phyloP scores from a whole-genome alignment of 2,329 filamentous ascomycete genomes.

The Fusarium drepaniforme region DNA sequence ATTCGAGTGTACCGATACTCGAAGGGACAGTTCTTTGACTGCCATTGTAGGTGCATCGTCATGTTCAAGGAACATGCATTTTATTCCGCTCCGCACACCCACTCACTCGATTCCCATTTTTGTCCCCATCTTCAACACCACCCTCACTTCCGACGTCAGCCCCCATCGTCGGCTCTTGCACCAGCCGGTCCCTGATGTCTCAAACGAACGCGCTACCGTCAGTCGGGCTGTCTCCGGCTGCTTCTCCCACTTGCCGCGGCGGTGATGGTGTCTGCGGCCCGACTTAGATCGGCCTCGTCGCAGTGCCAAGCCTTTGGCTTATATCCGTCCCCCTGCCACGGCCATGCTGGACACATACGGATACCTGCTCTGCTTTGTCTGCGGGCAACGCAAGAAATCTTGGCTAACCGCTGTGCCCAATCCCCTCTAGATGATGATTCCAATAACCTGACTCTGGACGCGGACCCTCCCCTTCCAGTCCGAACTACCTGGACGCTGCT shows the following conservation, averaged over 20 bases:
- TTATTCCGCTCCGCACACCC: neutral
- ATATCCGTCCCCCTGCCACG: neutral
- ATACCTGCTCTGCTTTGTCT: neutral
- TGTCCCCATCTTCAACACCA: neutral
- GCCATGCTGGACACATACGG: neutral
- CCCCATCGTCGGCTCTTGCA: neutral
- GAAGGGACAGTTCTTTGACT: conserved; percentile 90
- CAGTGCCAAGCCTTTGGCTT: neutral
- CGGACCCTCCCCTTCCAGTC: conserved; percentile 46
- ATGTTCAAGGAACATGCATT: neutral
- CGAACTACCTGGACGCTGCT: conserved; percentile 91
- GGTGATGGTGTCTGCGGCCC: conserved; percentile 1
- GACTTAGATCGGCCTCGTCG: neutral
- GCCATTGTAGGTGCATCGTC: conserved; percentile 76
- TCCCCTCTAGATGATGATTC: conserved; percentile 81
- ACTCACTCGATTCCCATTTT: neutral
- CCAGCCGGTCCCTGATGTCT: neutral
- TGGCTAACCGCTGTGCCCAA: conserved; percentile 14
- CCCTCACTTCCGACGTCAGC: neutral
- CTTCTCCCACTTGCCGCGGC: neutral
- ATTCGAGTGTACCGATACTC: conserved; percentile 91
- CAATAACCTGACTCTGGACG: conserved; percentile 74
- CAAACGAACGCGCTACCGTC: neutral
- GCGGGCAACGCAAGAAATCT: neutral
- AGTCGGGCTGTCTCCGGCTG: neutral